phyloP scores from a whole-genome alignment of 2,329 filamentous ascomycete genomes.

The Sporothrix variecibatus region DNA sequence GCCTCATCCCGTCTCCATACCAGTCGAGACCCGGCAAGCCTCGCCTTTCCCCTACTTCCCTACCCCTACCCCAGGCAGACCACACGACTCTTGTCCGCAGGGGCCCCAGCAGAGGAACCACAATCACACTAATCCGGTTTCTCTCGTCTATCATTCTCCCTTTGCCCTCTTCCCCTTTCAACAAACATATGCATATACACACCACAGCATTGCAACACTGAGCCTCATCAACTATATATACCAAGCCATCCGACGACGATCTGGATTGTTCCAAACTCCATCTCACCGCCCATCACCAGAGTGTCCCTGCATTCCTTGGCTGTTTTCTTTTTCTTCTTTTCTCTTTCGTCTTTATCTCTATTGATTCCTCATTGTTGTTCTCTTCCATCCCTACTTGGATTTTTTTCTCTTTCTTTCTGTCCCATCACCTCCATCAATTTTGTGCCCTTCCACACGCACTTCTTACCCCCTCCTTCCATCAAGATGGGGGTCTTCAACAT shows the following conservation, averaged over 20 bases:
- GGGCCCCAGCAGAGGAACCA: neutral
- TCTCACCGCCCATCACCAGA: neutral
- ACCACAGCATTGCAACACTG: neutral
- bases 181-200: neutral
- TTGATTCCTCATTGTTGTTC: no score
- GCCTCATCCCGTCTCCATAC: neutral
- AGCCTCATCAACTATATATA: constrained; percentile 6
- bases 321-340: neutral
- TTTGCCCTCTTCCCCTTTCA: neutral
- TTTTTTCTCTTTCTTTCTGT: neutral
- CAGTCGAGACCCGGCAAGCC: neutral
- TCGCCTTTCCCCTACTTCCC: no score
- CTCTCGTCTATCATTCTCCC: constrained; percentile 2
- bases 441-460: neutral
- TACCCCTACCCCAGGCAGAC: neutral
- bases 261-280: neutral
- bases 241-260: constrained; percentile 1
- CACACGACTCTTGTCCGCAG: neutral
- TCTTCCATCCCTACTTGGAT: neutral
- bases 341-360: neutral
- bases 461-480: neutral
- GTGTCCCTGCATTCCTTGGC: neutral
- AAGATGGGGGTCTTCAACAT: constrained; percentile 28
- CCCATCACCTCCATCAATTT: neutral
- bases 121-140: neutral